Evolutionary conservation across 208 protist genomes (phyloP).

Genomic region (Trypanosomatidae sp.): DNA sequence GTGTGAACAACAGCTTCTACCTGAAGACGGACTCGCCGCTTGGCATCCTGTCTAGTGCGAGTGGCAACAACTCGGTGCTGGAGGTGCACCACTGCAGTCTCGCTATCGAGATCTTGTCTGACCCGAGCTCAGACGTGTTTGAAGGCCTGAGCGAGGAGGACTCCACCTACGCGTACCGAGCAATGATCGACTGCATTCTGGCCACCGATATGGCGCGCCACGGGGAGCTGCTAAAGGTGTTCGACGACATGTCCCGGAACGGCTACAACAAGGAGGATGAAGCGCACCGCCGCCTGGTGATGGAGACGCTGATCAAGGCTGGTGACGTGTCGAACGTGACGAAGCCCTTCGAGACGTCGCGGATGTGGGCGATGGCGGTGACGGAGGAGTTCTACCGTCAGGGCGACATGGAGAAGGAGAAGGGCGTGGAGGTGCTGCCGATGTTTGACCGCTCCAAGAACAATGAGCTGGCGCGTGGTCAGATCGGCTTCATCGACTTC

Average conservation of each 20-base stretch:
- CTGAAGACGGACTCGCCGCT: constrained; percentile 87
- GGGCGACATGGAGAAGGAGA: constrained; percentile 89
- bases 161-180: constrained; percentile 49
- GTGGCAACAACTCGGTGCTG: constrained; percentile 80
- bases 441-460: constrained; percentile 88
- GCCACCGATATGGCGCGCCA: constrained; percentile 76
- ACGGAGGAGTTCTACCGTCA: constrained; percentile 91
- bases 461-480: constrained; percentile 82
- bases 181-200: constrained; percentile 86
- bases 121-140: constrained; percentile 75
- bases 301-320: constrained; percentile 75
- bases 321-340: constrained; percentile 87
- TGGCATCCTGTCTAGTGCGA: constrained; percentile 79
- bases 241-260: constrained; percentile 19
- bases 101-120: constrained; percentile 80
- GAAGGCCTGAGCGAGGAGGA: constrained; percentile 49
- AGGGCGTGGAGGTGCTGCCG: constrained; percentile 76
- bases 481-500: constrained; percentile 90
- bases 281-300: constrained; percentile 11
- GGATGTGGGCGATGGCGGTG: constrained; percentile 81
- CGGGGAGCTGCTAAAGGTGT: constrained; percentile 27
- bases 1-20: constrained; percentile 89
- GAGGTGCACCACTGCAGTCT: constrained; percentile 91
- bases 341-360: constrained; percentile 83
- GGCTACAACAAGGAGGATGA: constrained; percentile 33